phyloP scores from a whole-genome alignment of 2,329 filamentous ascomycete species.

The Biscogniauxia marginata region DNA sequence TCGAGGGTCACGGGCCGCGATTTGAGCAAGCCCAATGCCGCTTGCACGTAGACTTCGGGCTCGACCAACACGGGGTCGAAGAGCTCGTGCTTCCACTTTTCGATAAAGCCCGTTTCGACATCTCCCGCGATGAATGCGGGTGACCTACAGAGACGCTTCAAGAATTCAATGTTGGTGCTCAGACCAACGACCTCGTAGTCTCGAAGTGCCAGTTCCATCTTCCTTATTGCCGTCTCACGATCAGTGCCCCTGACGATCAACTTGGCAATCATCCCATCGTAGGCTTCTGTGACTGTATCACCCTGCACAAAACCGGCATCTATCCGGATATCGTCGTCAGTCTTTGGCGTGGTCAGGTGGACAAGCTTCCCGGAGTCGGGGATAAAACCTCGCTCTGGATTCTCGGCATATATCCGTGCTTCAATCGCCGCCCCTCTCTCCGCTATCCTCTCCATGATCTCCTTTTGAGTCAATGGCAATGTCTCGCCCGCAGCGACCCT shows the following conservation, averaged over 20 bases:
- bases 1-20: slow-evolving; percentile 30
- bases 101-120: slow-evolving; percentile 95
- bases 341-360: slow-evolving; percentile 72
- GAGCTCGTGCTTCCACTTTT: slow-evolving; percentile 78
- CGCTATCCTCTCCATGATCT: slow-evolving; percentile 73
- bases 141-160: slow-evolving; percentile 82
- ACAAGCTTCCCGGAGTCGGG: slow-evolving; percentile 88
- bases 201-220: slow-evolving; percentile 75
- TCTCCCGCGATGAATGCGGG: slow-evolving; percentile 80
- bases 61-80: slow-evolving; percentile 63
- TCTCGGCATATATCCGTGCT: slow-evolving; percentile 94
- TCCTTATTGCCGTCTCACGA: slow-evolving; percentile 77
- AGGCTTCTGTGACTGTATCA: slow-evolving; percentile 89
- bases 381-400: slow-evolving; percentile 86
- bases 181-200: slow-evolving; percentile 91
- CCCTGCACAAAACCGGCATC: slow-evolving; percentile 91
- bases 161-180: slow-evolving; percentile 93
- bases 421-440: slow-evolving; percentile 85
- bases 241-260: slow-evolving; percentile 84
- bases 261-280: slow-evolving; percentile 99
- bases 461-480: slow-evolving; percentile 54
- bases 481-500: slow-evolving; percentile 63
- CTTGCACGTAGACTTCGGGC: slow-evolving; percentile 80
- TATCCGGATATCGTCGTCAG: slow-evolving; percentile 74
- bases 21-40: slow-evolving; percentile 72